Percentiles rank a stretch among this genome's conserved stretches.
These are phyloP conservation scores for Lippia alba DNA, from an alignment of 305 asterid species.

Conservation along the genomic window DNA sequence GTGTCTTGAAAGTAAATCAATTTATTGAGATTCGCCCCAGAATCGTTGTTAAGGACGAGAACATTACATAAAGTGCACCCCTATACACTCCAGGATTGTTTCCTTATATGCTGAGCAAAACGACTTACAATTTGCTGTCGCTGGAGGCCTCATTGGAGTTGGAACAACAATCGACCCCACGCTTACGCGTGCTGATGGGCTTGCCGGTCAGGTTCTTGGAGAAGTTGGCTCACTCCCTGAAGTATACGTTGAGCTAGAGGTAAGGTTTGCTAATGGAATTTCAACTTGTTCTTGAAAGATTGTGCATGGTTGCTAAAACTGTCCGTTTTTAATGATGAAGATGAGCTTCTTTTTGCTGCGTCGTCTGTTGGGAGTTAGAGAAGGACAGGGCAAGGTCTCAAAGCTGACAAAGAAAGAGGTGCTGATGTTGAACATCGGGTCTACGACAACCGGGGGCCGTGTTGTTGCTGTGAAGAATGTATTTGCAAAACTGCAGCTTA, in stretches of 20 bases:
- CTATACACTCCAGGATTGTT: constrained; percentile 89
- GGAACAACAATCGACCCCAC: constrained; percentile 99
- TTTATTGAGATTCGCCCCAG: constrained; percentile 93
- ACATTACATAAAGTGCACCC: constrained; percentile 85
- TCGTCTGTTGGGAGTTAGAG: constrained; percentile 89
- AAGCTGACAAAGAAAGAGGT: constrained; percentile 89
- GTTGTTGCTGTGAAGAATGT: constrained; percentile 88
- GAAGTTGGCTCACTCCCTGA: constrained; percentile 97
- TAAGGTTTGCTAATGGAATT: constrained; percentile 40
- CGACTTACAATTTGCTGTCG: constrained; percentile 93
- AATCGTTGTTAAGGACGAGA: constrained; percentile 92
- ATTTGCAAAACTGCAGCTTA: constrained; percentile 88
- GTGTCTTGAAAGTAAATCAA: constrained; percentile 92
- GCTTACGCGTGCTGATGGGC: constrained; percentile 95
- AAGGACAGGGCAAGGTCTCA: constrained; percentile 84
- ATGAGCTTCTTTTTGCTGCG: constrained; percentile 91
- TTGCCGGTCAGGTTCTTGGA: constrained; percentile 99
- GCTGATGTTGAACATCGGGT: constrained; percentile 96
- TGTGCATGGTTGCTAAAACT: background rate
- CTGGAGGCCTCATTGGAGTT: constrained; percentile 98
- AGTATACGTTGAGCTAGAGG: constrained; percentile 90
- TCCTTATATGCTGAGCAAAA: constrained; percentile 91
- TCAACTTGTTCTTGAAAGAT: background rate
- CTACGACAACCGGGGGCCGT: constrained; percentile 97
- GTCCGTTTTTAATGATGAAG: constrained; percentile 37